phyloP scores from a whole-genome alignment of 1,284 basidiomycete genomes.

The Thelephora terrestris region DNA sequence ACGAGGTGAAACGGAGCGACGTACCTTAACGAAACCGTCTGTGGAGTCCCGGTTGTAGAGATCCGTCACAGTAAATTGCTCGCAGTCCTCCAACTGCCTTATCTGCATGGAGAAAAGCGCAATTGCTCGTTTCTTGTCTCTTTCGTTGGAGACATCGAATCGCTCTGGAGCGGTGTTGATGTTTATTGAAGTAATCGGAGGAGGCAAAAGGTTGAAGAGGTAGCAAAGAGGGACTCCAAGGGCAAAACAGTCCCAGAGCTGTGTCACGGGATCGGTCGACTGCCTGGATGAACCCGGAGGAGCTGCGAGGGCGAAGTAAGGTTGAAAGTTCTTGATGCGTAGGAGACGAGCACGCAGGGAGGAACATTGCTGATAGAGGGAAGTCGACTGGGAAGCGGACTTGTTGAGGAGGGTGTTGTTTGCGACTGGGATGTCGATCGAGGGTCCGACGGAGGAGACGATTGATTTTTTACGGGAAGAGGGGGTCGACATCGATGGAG shows the following conservation, averaged over 20 bases:
- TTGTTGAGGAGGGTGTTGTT: constrained; percentile 82
- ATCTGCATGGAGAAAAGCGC: constrained; percentile 72
- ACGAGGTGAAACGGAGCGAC: constrained; percentile 13
- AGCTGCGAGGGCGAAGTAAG: constrained; percentile 56
- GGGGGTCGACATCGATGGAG: constrained; percentile 48
- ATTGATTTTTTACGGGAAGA: constrained; percentile 78
- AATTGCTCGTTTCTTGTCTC: constrained; percentile 71
- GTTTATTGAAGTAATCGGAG: constrained; percentile 50
- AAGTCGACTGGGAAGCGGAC: constrained; percentile 68
- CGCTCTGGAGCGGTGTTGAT: constrained; percentile 59
- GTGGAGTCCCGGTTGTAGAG: constrained; percentile 87
- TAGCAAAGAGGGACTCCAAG: constrained; percentile 91
- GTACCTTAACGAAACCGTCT: constrained; percentile 90
- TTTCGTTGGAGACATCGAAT: constrained; percentile 62
- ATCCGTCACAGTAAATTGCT: constrained; percentile 78
- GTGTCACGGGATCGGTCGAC: constrained; percentile 81
- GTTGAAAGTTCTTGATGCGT: constrained; percentile 61
- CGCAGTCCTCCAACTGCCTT: constrained; percentile 52
- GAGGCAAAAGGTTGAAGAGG: constrained; percentile 86
- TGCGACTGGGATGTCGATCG: constrained; percentile 64
- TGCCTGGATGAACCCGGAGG: constrained; percentile 46
- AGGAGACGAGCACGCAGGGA: constrained; percentile 62
- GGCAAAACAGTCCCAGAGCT: constrained; percentile 90
- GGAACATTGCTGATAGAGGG: constrained; percentile 83
- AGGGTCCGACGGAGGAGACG: constrained; percentile 50